These are phyloP conservation scores for Astrothelium subdiscretum DNA, from an alignment of 495 filamentous ascomycete species.

Conservation along the genomic window DNA sequence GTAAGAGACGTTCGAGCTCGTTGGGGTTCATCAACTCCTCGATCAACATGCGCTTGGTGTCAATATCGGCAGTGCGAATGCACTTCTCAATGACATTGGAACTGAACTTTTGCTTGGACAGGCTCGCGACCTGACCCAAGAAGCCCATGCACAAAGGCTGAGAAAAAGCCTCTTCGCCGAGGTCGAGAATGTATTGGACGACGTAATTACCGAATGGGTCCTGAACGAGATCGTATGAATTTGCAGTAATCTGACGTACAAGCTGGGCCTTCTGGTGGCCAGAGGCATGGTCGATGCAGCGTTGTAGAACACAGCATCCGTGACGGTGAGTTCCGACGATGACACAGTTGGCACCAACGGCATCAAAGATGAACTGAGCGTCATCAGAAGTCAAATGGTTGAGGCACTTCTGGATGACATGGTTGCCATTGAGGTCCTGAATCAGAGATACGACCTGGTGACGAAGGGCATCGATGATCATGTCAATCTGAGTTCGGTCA, in stretches of 20 bases:
- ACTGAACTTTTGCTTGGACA: conserved; percentile 97
- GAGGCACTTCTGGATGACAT: conserved; percentile 97
- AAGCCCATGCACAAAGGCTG: conserved; percentile 73
- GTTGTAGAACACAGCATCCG: conserved; percentile 94
- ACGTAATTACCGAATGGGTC: conserved; percentile 99
- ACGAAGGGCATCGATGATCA: conserved; percentile 68
- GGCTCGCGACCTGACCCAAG: conserved; percentile 52
- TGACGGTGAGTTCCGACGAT: conserved; percentile 93
- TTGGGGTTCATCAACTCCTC: conserved; percentile 62
- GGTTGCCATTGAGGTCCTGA: conserved; percentile 94
- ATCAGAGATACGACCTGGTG: conserved; percentile 81
- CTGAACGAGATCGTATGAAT: conserved; percentile 74
- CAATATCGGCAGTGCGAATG: conserved; percentile 61
- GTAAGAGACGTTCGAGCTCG: conserved; percentile 76
- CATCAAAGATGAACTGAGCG: conserved; percentile 91
- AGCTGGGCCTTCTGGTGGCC: conserved; percentile 79
- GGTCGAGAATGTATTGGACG: conserved; percentile 93
- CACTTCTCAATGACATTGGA: conserved; percentile 99
- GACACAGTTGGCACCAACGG: conserved; percentile 75
- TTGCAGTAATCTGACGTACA: conserved; percentile 69
- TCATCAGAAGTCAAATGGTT: conserved; percentile 76
- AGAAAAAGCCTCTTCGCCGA: conserved; percentile 71
- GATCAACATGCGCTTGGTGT: conserved; percentile 66
- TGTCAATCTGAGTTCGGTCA: conserved; percentile 47
- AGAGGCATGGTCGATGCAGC: conserved; percentile 94